A percentile compares a stretch with the other conserved stretches of the same genome.
These are phyloP conservation scores for Didymella keratinophila DNA, from an alignment of 2,329 filamentous ascomycete species.

Conservation along the genomic window DNA sequence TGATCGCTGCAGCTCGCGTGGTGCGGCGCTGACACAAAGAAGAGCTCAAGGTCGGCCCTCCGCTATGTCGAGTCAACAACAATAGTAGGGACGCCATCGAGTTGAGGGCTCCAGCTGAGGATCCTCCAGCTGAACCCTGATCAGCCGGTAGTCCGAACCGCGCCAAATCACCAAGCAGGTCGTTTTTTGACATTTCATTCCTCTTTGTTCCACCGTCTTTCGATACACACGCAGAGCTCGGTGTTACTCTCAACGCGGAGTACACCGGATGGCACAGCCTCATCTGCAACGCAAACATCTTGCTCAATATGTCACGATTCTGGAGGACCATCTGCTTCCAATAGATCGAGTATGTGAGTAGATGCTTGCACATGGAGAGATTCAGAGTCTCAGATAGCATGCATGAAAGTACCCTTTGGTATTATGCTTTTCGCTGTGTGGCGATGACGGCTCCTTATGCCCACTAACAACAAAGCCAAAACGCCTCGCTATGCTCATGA, in stretches of 20 bases:
- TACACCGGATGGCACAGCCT: slow-evolving; percentile 17
- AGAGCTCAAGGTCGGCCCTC: slow-evolving; percentile 8
- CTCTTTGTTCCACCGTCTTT: not conserved
- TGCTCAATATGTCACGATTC: not conserved
- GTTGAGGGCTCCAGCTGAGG: not conserved
- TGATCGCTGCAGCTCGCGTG: slow-evolving; percentile 7
- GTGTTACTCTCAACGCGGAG: not conserved
- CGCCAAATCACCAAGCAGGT: not conserved
- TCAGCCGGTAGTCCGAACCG: not conserved
- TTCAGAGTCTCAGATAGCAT: not conserved
- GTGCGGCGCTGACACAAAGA: not conserved
- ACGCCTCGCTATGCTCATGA: slow-evolving; percentile 46
- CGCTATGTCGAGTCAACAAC: slow-evolving; percentile 6
- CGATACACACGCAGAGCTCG: not conserved
- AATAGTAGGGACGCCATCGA: slow-evolving; percentile 13
- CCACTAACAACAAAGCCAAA: slow-evolving; percentile 19
- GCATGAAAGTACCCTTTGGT: not conserved
- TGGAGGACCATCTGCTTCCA: not conserved
- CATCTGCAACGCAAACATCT: slow-evolving; percentile 12
- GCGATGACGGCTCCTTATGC: not conserved
- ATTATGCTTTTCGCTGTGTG: not conserved
- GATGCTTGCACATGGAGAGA: not conserved
- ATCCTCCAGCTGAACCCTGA: slow-evolving; percentile 1
- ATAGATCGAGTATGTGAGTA: not conserved
- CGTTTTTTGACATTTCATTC: not conserved